Conservation (phyloP, 208 protist species). For the Trypanosoma vivax region DNA sequence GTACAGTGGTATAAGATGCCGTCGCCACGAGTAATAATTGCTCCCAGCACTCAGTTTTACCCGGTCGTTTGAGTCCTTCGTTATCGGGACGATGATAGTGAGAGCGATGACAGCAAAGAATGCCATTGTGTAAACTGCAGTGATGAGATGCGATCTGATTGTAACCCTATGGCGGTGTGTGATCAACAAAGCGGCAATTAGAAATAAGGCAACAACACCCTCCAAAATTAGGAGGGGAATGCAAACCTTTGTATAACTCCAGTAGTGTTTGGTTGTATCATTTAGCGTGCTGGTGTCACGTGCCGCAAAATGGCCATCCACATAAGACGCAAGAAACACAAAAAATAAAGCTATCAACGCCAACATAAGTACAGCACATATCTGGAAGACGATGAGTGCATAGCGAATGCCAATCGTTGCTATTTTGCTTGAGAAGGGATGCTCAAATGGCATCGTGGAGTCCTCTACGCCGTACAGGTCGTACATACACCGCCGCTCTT, state of each 20-base stretch:
- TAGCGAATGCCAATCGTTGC: slow-evolving; percentile 9
- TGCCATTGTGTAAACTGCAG: slow-evolving; percentile 16
- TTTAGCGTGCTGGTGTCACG: slow-evolving; percentile 6
- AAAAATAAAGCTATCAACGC: slow-evolving; percentile 54
- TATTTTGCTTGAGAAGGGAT: slow-evolving; percentile 38
- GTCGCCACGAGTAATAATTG: slow-evolving; percentile 49
- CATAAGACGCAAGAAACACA: slow-evolving; percentile 40
- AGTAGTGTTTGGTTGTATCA: slow-evolving; percentile 15
- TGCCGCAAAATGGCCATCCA: slow-evolving; percentile 26
- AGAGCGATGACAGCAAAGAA: slow-evolving; percentile 32
- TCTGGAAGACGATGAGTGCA: slow-evolving; percentile 9
- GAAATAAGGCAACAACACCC: slow-evolving; percentile 33
- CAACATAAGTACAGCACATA: slow-evolving; percentile 17
- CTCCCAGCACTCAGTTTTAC: slow-evolving; percentile 15
- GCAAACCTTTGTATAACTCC: slow-evolving; percentile 68
- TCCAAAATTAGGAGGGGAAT: slow-evolving; percentile 57
- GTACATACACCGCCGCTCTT: slow-evolving; percentile 47
- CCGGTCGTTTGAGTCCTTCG: slow-evolving; percentile 54
- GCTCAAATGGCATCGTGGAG: too few relatives aligned
- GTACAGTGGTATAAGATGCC: slow-evolving; percentile 64
- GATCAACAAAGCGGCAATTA: slow-evolving; percentile 13
- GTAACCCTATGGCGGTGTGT: too few relatives aligned
- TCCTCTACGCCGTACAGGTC: slow-evolving; percentile 62
- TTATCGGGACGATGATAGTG: slow-evolving; percentile 57
- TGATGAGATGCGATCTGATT: too few relatives aligned